Conservation (phyloP, 148 eudicot species). For the Cornus florida region DNA sequence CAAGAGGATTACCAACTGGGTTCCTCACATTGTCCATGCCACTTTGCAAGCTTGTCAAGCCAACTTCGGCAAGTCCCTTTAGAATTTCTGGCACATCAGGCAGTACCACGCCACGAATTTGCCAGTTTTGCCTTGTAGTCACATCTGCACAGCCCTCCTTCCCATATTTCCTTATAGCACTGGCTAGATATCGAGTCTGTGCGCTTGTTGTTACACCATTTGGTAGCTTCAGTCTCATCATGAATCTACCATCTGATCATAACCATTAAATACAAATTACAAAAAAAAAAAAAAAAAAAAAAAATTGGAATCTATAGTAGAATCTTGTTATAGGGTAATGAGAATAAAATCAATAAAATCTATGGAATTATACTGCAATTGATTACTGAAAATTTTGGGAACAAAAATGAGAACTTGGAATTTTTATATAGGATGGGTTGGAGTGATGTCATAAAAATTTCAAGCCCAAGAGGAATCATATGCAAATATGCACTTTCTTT, state of each 20-base stretch:
- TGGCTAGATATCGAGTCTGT: constrained; percentile 86
- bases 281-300: background rate
- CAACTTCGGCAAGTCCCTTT: constrained; percentile 74
- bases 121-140: constrained; percentile 98
- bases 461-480: too few species aligned
- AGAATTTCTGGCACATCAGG: constrained; percentile 88
- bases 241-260: constrained; percentile 87
- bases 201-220: constrained; percentile 94
- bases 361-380: too few species aligned
- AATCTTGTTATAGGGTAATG: too few species aligned
- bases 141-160: constrained; percentile 95
- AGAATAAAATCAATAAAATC: too few species aligned
- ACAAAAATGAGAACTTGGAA: too few species aligned
- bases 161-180: constrained; percentile 82
- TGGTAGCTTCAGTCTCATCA: constrained; percentile 98
- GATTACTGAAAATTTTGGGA: too few species aligned
- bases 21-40: constrained; percentile 98
- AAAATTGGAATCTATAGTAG: background rate
- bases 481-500: too few species aligned
- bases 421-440: too few species aligned
- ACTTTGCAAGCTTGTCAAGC: constrained; percentile 89
- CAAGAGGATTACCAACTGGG: constrained; percentile 93
- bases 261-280: constrained; percentile 8
- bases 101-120: constrained; percentile 86
- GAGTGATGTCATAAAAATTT: too few species aligned